Conservation (phyloP, 108 stramenopile genomes). For the Nitzschia palea region DNA sequence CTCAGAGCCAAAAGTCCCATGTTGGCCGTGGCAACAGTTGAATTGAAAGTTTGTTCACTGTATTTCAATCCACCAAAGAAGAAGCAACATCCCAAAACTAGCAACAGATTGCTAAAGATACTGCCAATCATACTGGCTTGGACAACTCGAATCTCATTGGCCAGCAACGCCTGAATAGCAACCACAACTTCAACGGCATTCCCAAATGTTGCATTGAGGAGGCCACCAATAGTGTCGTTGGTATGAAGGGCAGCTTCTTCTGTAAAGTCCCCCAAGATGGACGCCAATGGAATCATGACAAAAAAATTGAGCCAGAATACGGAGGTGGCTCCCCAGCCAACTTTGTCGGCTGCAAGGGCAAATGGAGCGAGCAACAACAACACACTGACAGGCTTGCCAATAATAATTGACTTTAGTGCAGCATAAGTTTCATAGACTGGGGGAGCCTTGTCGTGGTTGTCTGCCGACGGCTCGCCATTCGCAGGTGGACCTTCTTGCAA, state of each 20-base stretch:
- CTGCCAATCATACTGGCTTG: constrained; percentile 96
- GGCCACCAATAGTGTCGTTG: constrained; percentile 92
- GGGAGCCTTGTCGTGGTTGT: neutral
- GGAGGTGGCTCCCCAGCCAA: constrained; percentile 54
- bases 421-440: neutral
- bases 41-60: constrained; percentile 89
- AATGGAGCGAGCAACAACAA: constrained; percentile 72
- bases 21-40: constrained; percentile 69
- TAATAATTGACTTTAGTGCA: constrained; percentile 12
- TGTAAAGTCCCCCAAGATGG: constrained; percentile 93
- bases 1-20: constrained; percentile 79
- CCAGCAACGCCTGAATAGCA: constrained; percentile 80
- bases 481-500: too few species aligned
- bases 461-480: neutral
- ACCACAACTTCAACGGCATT: constrained; percentile 95
- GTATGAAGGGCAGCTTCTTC: constrained; percentile 96
- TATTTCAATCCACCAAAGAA: constrained; percentile 90
- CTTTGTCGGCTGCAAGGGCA: constrained; percentile 50
- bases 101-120: constrained; percentile 91
- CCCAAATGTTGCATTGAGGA: constrained; percentile 97
- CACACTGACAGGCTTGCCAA: constrained; percentile 65
- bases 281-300: constrained; percentile 92
- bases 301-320: constrained; percentile 92
- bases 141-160: constrained; percentile 86
- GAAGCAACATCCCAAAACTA: constrained; percentile 96